Base-by-base conservation (phyloP, 2,329 filamentous ascomycete genomes). In the Beauveria varroae region DNA sequence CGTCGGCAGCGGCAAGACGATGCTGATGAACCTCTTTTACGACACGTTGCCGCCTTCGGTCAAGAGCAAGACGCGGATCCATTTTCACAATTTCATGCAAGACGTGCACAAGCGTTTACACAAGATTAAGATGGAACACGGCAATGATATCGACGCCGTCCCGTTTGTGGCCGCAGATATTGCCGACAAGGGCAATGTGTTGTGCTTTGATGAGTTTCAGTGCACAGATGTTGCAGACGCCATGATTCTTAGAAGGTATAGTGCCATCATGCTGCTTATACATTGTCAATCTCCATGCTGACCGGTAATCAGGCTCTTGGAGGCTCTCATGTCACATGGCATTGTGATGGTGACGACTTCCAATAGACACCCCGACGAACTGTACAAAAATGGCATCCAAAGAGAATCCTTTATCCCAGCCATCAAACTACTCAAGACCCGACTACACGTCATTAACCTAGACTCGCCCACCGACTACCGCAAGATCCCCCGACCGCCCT, bases 51-150 rank as follows among this genome's bases (percentile, higher is more conserved):
- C 95, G 0, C 73, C 79, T 18, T 88, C 88, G 63, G 92, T 98
- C 65, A 83, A 81, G 62, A 85, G 86, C 37, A 97, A 96, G 78
- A 96, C 88, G 52, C 84, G 95, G 53, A 97, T 99, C 70, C 95
- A 99, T 78, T 99, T 99, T 76, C 92, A 98, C 79, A 96, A 96
- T 74, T 99, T 99, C 79, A 99, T 99, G 95, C 95, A 98, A 74
- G 90, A 96, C 73, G 89, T 98, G 54, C 95, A 99, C 77, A 91
- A 88, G 73, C 84, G 93, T 63, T 78, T 98, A 68, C 95, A 98
- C 78, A 86, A 86, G 71, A 87, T 96, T 76, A 97, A 96, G 78
- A 88, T 95, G 83, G 78, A 87, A 68, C 85, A 96, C 72, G 95
- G 95, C 34, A 92, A 87, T 71, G 92, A 97, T 67, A 83, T 96